Evolutionary conservation across 805 yeast genomes (phyloP), one percentile per base, ranked within the genome.

Genomic region (Suhomyces sp.): DNA sequence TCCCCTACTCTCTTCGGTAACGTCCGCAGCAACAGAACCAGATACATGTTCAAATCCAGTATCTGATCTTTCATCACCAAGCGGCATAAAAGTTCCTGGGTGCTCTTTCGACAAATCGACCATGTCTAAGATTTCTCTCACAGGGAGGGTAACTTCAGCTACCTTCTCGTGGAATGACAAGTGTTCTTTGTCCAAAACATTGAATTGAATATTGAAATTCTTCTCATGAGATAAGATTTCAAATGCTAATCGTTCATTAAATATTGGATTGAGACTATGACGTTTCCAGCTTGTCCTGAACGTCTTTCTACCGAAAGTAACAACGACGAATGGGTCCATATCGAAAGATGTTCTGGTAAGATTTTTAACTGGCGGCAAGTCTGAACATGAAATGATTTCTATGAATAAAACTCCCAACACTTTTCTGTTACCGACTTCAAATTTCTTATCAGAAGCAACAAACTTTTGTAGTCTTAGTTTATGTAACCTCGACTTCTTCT

Each of bases 261-360:
- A 91, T 1, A 80, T 71, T 0, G 98, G 98, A 36, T 81, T 81
- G 33, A 87, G 58, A 1, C 87, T 82, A 56, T 91, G 97, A 15
- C 85, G 74, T 46, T 81, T 74, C 80, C 88, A 83, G 8, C 88
- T 80, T 0, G 97, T 88, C 46, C 95, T 76, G 57, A 77, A 91
- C 0, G 91, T 88, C 46, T 83, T 83, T 49, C 84, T 81, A 7
- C 96, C 96, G 57, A 91, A 88, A 0, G 96, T 81, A 1, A 88
- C 81, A 13, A 91, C 88, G 3, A 91, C 91, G 62, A 91, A 93
- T 2, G 98, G 98, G 54, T 93, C 98, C 95, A 93, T 87, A 58
- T 88, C 96, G 53, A 84, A 91, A 1, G 90, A 81, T 15, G 87
- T 77, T 7, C 88, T 67, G 0, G 85, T 78, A 11, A 85, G 63